Base-by-base conservation (phyloP, 805 yeast species). In the Clavispora vitiphila region DNA sequence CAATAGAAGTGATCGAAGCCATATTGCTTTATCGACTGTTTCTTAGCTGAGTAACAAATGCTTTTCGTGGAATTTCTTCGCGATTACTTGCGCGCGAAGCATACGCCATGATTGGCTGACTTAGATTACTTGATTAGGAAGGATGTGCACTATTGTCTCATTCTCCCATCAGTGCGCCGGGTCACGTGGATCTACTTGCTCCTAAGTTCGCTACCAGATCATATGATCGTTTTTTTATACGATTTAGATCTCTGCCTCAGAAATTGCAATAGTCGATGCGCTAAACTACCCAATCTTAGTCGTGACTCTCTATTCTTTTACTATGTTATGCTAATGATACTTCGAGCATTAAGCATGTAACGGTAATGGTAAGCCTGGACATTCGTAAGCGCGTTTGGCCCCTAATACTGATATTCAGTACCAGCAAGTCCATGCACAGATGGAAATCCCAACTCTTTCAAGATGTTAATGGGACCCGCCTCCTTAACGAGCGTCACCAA, bases 1-100 rank as follows among this genome's bases (percentile, higher is more conserved):
- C 86, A 56, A 83, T 80, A 42, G 85, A 74, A 16, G 91, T 82
- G 60, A 81, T 64, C 25, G 83, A 72, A 54, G 78, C 71, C 81
- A 76, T 77, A 43, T 43, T 66, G 35, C 27, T 42, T 21, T 29
- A 18, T 21, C 23, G 37, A 23, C 20, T 21, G 37, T 22, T 35
- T 22, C 21, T n/a, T 7, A 19, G 8, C 25, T 12, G 32, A 26
- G 32, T 35, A 15, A 23, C 27, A 16, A 18, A 30, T 16, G 26
- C 34, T 15, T 14, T 30, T 23, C 16, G n/a, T 24, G 35, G 14
- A 35, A 31, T 39, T 35, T 46, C 23, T 30, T 29, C 38, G 39
- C 24, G 46, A 35, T 27, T 41, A 38, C 41, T 25, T 34, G 32
- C 37, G 41, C 40, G 48, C 49, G 42, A 47, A 39, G n/a, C 29